Conservation (phyloP, 441 rosid species). For the Erysimum cheiri region DNA sequence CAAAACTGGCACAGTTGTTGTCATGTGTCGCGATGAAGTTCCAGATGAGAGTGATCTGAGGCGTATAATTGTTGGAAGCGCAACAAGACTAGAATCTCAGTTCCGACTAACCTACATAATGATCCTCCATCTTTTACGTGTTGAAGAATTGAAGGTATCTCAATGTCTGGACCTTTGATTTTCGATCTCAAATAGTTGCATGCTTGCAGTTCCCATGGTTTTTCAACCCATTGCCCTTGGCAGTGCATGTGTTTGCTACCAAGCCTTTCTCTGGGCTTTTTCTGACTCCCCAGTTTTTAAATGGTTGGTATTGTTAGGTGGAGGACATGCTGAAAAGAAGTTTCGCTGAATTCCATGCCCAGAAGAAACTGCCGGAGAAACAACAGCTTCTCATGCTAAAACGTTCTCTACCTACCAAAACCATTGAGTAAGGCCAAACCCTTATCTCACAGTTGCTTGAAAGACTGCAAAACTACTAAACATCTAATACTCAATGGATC, state of each 20-base stretch:
- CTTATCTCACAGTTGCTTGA: conserved; percentile 8
- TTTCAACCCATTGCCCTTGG: too few relatives aligned
- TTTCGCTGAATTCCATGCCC: conserved; percentile 98
- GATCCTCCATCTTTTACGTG: conserved; percentile 98
- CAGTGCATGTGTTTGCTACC: conserved; percentile 9
- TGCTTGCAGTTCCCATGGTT: too few relatives aligned
- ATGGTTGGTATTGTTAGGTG: conserved; percentile 62
- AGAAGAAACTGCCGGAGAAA: conserved; percentile 91
- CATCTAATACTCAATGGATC: conserved; percentile 1
- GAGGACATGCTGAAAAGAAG: conserved; percentile 99
- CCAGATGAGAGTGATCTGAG: conserved; percentile 75
- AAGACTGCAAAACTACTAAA: conserved; percentile 26
- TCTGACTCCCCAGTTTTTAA: conserved; percentile 24
- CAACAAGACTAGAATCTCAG: conserved; percentile 90
- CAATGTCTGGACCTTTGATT: conserved; percentile 27
- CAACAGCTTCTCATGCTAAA: conserved; percentile 79
- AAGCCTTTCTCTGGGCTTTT: conserved; percentile 7
- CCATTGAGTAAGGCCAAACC: conserved; percentile 71
- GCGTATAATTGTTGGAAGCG: conserved; percentile 76
- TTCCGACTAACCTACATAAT: conserved; percentile 96
- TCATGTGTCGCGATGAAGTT: conserved; percentile 97
- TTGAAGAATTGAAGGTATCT: conserved; percentile 95
- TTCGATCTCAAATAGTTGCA: not conserved
- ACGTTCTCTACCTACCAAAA: conserved; percentile 75
- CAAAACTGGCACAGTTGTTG: conserved; percentile 90